Evolutionary conservation across 202 grass and related monocot genomes (phyloP), one percentile per base, ranked within the genome.

Genomic region (Setaria italica): DNA sequence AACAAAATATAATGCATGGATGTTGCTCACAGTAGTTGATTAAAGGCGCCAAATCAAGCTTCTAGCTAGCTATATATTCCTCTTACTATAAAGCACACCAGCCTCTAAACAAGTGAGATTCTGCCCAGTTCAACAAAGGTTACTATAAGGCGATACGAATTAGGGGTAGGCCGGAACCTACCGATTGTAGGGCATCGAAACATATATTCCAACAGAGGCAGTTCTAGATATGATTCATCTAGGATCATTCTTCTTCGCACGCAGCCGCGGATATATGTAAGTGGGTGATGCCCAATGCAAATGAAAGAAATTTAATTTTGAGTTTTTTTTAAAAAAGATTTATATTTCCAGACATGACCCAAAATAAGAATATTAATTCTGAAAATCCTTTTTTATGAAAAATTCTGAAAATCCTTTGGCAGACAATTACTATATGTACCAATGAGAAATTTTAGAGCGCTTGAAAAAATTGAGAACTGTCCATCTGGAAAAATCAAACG

Each of bases 1-100:
- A 34, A 19, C 2, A 33, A 17, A 50, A 50, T 62, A 71, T 2
- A 68, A 29, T 72, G 11, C 42, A 70, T n/a, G 75, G 70, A 47
- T 51, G 45, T 30, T 29, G 4, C 1, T 14, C 6, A 29, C 7
- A 67, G 65, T 78, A 72, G 65, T 90, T 86, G 45, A 82, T 72
- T 86, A 90, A 66, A 82, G 88, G 78, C 25, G 46, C 72, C 88
- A 85, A 82, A 78, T 82, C 78, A 66, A 55, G 65, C 78, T 72
- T 25, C 25, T 25, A 25, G 25, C 13, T 46, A 76, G 47, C 11
- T 37, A 77, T 30, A 37, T 78, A 70, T 70, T 41, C 39, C 56
- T 74, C 62, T 63, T 79, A 33, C 20, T 42, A 62, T 47, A 67
- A 43, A 65, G 66, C 79, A 78, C 59, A 58, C 13, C 78, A 32